Percentiles rank a stretch among this genome's conserved stretches.
Conservation (phyloP, 1,139 yeast genomes). For the Blastobotrys buckinghamii region DNA sequence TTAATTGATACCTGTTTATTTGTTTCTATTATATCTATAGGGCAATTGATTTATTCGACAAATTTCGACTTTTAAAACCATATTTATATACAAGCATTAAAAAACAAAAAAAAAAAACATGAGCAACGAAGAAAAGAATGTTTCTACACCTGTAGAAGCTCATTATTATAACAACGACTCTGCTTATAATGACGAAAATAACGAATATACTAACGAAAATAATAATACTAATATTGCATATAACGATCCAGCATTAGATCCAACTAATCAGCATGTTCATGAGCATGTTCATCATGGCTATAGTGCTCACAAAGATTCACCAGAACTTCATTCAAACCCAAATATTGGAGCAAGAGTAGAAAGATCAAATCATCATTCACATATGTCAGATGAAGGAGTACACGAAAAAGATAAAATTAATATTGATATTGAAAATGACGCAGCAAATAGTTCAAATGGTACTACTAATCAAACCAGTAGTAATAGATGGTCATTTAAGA, state of each 20-base stretch:
- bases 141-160: not conserved
- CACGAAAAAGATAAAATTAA: conserved; percentile 13
- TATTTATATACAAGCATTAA: no score
- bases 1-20: no score
- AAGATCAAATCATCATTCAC: conserved; percentile 3
- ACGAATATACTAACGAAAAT: not conserved
- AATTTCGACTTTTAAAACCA: no score
- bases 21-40: no score
- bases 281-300: conserved; percentile 25
- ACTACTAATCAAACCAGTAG: conserved; percentile 4
- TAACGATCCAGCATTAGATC: conserved; percentile 29
- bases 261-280: conserved; percentile 28
- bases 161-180: not conserved
- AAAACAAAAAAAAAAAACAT: no score
- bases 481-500: conserved; percentile 7
- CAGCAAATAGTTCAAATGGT: not conserved
- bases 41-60: no score
- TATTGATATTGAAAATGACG: conserved; percentile 15
- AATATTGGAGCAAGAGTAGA: conserved; percentile 24
- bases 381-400: conserved; percentile 11
- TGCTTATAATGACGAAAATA: not conserved
- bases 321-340: conserved; percentile 23
- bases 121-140: no score
- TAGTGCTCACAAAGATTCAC: conserved; percentile 22
- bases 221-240: not conserved